Evolutionary conservation across 2,329 filamentous ascomycete genomes (phyloP), one percentile per base, ranked within the genome.

Genomic region (Talaromyces islandicus): DNA sequence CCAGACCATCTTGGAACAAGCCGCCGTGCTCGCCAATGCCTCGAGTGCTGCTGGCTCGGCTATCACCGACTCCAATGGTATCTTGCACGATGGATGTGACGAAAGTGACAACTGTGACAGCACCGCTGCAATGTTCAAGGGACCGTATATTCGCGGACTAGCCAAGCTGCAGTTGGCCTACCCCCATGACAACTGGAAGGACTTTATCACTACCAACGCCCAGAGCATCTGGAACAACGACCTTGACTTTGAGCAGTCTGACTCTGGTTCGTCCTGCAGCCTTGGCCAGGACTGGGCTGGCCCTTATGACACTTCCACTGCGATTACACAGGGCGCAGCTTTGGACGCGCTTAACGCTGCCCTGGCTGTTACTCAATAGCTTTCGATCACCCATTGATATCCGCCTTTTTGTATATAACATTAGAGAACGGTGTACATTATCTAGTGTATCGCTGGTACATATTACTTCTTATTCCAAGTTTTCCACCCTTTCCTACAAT

Each of bases 111-210:
- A 73, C 19, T 62, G 61, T 21, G 80, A 50, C 24, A 56, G 51
- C 4, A 59, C 84, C 57, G 80, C 78, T 6, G 76, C 81, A 54
- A 84, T 87, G 68, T 90, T 89, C 80, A 89, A 89, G 70, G 87
- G 87, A 17, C 75, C 89, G 51, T 88, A 89, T 63, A 77, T 82
- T 9, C 79, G 85, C 30, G 87, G 88, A 67, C 73, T 89, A 19
- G 77, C 79, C 30, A 80, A 82, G 59, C 72, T 90, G 29, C 75
- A 86, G 38, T 67, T 73, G 1, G 80, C 72, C 4, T 78, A 77
- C 3, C 80, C 81, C 0, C 74, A 80, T 35, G 67, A 74, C 1
- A 70, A 70, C 19, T 85, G 84, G 67, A 74, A 73, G 17, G 68
- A 74, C 1, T 85, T 85, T 62, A 80, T 90, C 61, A 71, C 79